A percentile compares a stretch with the other conserved stretches of the same genome.
Conservation (phyloP, 2,329 filamentous ascomycete genomes). For the Xylariaceae sp. region DNA sequence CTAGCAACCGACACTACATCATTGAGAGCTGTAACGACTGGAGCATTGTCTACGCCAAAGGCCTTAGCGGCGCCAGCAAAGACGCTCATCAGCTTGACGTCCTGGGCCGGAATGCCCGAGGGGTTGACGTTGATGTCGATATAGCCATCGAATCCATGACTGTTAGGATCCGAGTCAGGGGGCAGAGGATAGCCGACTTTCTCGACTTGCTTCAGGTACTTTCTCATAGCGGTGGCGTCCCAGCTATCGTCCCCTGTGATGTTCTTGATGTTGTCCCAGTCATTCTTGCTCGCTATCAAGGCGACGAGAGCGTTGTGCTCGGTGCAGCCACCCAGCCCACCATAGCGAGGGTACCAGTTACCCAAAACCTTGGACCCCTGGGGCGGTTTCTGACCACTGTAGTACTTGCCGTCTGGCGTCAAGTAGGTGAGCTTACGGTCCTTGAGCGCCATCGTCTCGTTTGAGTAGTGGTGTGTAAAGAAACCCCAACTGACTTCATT, state of each 20-base stretch:
- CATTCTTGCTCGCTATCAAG: constrained; percentile 40
- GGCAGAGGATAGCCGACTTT: constrained; percentile 23
- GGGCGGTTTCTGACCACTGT: constrained; percentile 50
- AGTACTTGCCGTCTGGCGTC: constrained; percentile 44
- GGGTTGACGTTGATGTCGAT: constrained; percentile 21
- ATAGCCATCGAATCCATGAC: constrained; percentile 28
- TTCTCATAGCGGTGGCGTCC: constrained; percentile 24
- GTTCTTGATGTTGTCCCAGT: constrained; percentile 39
- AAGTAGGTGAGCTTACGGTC: constrained; percentile 56
- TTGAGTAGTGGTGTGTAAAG: constrained; percentile 56
- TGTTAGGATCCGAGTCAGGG: constrained; percentile 35
- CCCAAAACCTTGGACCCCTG: constrained; percentile 46
- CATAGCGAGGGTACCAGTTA: constrained; percentile 53
- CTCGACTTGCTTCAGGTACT: constrained; percentile 26
- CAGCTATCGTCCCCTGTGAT: constrained; percentile 29
- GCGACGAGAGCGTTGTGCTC: constrained; percentile 27
- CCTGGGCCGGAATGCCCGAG: constrained; percentile 15
- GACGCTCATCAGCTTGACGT: constrained; percentile 21
- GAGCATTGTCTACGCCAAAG: constrained; percentile 15
- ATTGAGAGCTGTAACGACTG: constrained; percentile 11
- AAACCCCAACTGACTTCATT: constrained; percentile 55
- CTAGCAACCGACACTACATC: constrained; percentile 9
- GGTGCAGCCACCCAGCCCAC: constrained; percentile 37
- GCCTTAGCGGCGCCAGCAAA: constrained; percentile 21
- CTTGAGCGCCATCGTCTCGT: constrained; percentile 45